Conservation (phyloP, 2,329 filamentous ascomycete species). For the Microdochium nivale region DNA sequence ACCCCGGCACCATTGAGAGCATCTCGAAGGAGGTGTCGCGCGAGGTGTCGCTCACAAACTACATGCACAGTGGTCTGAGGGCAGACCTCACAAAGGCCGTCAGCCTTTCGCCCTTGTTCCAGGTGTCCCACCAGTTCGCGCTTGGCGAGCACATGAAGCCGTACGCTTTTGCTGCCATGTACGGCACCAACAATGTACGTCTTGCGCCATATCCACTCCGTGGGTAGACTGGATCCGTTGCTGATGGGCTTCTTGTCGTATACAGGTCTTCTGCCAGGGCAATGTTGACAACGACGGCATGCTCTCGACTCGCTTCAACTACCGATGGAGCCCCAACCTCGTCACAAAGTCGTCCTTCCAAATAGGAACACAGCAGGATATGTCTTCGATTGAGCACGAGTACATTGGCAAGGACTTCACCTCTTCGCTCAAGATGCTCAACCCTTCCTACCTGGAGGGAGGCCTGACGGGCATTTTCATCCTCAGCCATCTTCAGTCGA, state of each 20-base stretch:
- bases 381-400: constrained; percentile 92
- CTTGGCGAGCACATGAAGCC: constrained; percentile 90
- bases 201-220: background rate
- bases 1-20: constrained; percentile 87
- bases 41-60: constrained; percentile 92
- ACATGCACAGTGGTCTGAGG: constrained; percentile 92
- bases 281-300: constrained; percentile 89
- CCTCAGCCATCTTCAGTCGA: constrained; percentile 87
- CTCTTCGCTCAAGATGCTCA: constrained; percentile 85
- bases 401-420: constrained; percentile 92
- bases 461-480: constrained; percentile 92
- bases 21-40: constrained; percentile 88
- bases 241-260: background rate
- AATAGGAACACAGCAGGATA: constrained; percentile 66
- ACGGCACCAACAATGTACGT: constrained; percentile 83
- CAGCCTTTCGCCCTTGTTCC: constrained; percentile 87
- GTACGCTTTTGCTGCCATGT: constrained; percentile 90
- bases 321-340: constrained; percentile 71
- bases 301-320: constrained; percentile 85
- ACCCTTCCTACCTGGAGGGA: constrained; percentile 89
- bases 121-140: constrained; percentile 93
- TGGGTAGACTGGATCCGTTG: background rate
- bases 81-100: constrained; percentile 96
- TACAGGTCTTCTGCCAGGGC: constrained; percentile 87
- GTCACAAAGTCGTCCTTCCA: constrained; percentile 85